Evolutionary conservation across 2,329 filamentous ascomycete species (phyloP).

Genomic region (Diaporthe sp.): DNA sequence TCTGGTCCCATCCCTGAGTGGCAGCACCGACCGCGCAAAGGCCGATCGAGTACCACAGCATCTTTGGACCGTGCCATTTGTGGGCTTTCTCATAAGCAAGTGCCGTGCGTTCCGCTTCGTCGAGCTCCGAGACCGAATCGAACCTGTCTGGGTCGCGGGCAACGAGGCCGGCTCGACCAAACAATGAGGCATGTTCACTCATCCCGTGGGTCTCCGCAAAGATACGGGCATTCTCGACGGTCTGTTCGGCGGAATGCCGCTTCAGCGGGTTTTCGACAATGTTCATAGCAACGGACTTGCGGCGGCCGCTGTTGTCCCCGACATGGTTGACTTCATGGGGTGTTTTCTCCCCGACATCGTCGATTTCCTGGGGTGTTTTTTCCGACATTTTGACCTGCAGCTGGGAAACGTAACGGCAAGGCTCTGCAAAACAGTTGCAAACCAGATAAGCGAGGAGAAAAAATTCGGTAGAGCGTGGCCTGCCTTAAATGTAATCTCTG

Average conservation of each 20-base stretch:
- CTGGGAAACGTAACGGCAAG: not conserved
- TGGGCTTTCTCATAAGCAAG: slow-evolving; percentile 75
- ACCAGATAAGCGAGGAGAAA: not conserved
- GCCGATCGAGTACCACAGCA: slow-evolving; percentile 74
- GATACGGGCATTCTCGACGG: slow-evolving; percentile 68
- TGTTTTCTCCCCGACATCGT: not conserved
- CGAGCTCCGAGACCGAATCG: slow-evolving; percentile 65
- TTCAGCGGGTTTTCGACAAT: slow-evolving; percentile 51
- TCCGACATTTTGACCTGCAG: slow-evolving; percentile 26
- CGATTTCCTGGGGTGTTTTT: not conserved
- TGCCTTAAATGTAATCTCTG: not conserved
- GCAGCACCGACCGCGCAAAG: slow-evolving; percentile 70
- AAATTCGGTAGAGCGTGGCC: not conserved
- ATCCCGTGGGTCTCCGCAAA: slow-evolving; percentile 74
- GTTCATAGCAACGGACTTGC: slow-evolving; percentile 48
- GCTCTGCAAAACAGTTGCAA: not conserved
- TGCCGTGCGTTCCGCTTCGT: slow-evolving; percentile 66
- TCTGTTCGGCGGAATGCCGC: slow-evolving; percentile 53
- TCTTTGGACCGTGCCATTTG: slow-evolving; percentile 75
- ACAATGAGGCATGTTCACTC: slow-evolving; percentile 67
- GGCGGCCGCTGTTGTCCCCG: slow-evolving; percentile 37
- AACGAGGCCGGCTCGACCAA: slow-evolving; percentile 79
- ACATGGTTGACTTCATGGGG: slow-evolving; percentile 9
- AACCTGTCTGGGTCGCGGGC: slow-evolving; percentile 77
- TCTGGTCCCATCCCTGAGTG: slow-evolving; percentile 63